phyloP scores from a whole-genome alignment of 2,329 filamentous ascomycete species.

The Graphiopsis chlorocephala region DNA sequence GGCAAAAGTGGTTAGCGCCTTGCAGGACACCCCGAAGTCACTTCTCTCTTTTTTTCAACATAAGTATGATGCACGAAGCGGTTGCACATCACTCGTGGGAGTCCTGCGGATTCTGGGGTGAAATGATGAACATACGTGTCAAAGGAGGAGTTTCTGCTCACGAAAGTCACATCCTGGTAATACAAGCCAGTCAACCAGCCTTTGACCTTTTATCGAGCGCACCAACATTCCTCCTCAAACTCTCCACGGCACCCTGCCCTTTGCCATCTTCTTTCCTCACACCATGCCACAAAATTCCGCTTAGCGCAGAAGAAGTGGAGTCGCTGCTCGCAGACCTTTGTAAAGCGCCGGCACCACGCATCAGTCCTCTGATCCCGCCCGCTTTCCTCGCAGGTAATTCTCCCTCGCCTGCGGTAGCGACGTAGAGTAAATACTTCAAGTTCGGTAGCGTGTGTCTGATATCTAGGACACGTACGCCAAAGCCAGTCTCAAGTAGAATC shows the following conservation, averaged over 20 bases:
- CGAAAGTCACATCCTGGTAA: background rate
- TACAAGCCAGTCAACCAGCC: background rate
- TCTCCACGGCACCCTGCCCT: slow-evolving; percentile 30
- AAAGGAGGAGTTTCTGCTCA: background rate
- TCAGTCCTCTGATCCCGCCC: slow-evolving; percentile 51
- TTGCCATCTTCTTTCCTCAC: slow-evolving; percentile 17
- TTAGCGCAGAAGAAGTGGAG: slow-evolving; percentile 25
- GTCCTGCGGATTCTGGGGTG: too few relatives aligned
- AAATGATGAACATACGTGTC: background rate
- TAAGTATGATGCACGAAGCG: background rate
- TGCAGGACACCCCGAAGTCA: too few relatives aligned
- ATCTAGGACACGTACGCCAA: slow-evolving; percentile 78
- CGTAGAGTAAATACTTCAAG: slow-evolving; percentile 85
- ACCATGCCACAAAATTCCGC: slow-evolving; percentile 23
- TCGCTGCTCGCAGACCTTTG: slow-evolving; percentile 25
- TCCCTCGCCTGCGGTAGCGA: slow-evolving; percentile 75
- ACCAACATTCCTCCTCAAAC: slow-evolving; percentile 22
- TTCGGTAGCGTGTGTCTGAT: slow-evolving; percentile 91
- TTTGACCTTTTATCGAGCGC: slow-evolving; percentile 3
- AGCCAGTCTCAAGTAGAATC: slow-evolving; percentile 56
- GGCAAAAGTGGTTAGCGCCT: too few relatives aligned
- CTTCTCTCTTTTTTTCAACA: too few relatives aligned
- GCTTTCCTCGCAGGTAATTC: slow-evolving; percentile 57
- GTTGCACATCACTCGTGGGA: background rate
- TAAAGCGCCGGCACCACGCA: slow-evolving; percentile 23